A percentile compares a stretch with the other conserved stretches of the same genome.
Conservation (phyloP, 2,329 filamentous ascomycete species). For the Thielaviopsis ethacetica region DNA sequence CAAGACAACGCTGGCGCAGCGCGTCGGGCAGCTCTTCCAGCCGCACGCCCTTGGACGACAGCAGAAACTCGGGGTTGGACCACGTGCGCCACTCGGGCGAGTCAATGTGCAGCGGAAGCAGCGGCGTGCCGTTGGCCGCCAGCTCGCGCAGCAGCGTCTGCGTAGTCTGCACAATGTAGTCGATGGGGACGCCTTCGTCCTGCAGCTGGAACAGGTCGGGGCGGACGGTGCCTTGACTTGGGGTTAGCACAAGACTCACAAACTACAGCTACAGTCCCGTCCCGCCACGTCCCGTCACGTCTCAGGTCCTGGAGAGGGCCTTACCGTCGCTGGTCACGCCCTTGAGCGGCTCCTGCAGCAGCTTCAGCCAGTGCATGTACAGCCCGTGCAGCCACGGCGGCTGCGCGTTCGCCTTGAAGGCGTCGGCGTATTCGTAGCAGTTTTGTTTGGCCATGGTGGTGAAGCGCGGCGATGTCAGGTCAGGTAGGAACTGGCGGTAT, state of each 20-base stretch:
- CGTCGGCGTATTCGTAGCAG: slow-evolving; percentile 43
- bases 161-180: slow-evolving; percentile 35
- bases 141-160: slow-evolving; percentile 30
- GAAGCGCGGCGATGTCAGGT: slow-evolving; percentile 45
- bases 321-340: slow-evolving; percentile 54
- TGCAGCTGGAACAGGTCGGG: slow-evolving; percentile 39
- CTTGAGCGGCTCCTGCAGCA: slow-evolving; percentile 50
- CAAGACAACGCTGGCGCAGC: slow-evolving; percentile 33
- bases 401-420: slow-evolving; percentile 38
- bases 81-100: slow-evolving; percentile 55
- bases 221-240: slow-evolving; percentile 29
- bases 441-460: slow-evolving; percentile 45
- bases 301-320: slow-evolving; percentile 1
- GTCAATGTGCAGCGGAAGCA: slow-evolving; percentile 43
- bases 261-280: too few relatives aligned
- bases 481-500: slow-evolving; percentile 30
- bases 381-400: slow-evolving; percentile 53
- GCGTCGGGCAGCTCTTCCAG: slow-evolving; percentile 40
- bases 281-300: too few relatives aligned
- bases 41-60: slow-evolving; percentile 51
- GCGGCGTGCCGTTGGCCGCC: slow-evolving; percentile 13
- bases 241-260: not conserved
- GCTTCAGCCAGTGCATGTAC: slow-evolving; percentile 39
- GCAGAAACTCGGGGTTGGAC: slow-evolving; percentile 58
- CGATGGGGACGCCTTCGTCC: slow-evolving; percentile 47